Base-by-base conservation (phyloP, 305 asterid genomes). In the Rubia occidens region DNA sequence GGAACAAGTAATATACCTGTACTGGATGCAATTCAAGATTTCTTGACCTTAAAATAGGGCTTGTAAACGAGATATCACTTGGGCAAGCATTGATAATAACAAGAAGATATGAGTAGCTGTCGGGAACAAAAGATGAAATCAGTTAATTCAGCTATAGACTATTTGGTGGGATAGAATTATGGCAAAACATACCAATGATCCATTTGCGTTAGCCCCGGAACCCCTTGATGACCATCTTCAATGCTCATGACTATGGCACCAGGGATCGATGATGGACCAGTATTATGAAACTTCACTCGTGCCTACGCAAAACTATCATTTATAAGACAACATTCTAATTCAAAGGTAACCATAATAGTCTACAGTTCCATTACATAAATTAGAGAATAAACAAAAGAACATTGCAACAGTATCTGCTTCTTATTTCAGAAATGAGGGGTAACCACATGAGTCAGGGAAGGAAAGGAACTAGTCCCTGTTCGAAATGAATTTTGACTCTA, bases 201-300 rank as follows among this genome's bases (percentile, higher is more conserved):
- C 45, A 88, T 79, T 77, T 86, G 96, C 53, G 89, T 69, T 56
- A 85, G 87, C 56, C 92, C 96, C 0, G 89, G 81, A 76, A 74
- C 64, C 73, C 92, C 91, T 60, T 84, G 81, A 67, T 86, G 79
- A 69, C 98, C 98, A 81, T 93, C 98, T 78, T 88, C 88, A 54
- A 93, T 79, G 84, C 96, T 85, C 97, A 93, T 87, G 75, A 85
- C 86, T 59, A 93, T 80, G 78, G 86, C 85, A 61, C 97, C 90
- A 58, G 95, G 96, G 76, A 83, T 74, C 71, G 82, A 84, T 26
- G 94, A 88, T 55, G 95, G 89, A 64, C 95, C 98, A 15, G 87
- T 83, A 79, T 88, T 90, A 51, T 87, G 96, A 83, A 87, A 90
- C 20, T 77, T 84, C 60, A 93, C 86, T 53, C 97, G 86, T 78